A percentile compares a stretch with the other conserved stretches of the same genome.
These are phyloP conservation scores for Fraxinus excelsior DNA, from an alignment of 257 asterid genomes.

Conservation along the genomic window DNA sequence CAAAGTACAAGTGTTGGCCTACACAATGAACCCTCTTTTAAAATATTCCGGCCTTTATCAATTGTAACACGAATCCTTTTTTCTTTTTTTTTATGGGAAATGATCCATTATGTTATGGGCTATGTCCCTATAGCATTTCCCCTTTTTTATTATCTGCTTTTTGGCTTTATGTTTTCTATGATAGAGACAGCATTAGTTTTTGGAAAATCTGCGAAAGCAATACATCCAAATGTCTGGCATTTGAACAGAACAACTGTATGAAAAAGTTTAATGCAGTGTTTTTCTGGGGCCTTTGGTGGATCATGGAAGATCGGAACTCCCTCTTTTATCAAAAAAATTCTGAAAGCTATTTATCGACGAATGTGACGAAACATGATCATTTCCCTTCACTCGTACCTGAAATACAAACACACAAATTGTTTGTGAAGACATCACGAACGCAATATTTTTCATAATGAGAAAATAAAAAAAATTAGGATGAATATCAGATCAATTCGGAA, in stretches of 20 bases:
- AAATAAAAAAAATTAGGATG: too few relatives aligned
- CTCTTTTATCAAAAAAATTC: not conserved
- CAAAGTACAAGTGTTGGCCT: not conserved
- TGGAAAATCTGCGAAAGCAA: not conserved
- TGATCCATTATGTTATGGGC: too few relatives aligned
- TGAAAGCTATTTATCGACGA: not conserved
- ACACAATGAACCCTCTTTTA: not conserved
- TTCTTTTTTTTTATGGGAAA: not conserved
- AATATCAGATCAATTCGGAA: too few relatives aligned
- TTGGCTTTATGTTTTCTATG: not conserved
- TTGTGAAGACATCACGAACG: too few relatives aligned
- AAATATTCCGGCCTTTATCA: not conserved
- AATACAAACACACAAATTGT: too few relatives aligned
- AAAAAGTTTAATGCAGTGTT: not conserved
- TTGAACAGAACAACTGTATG: not conserved
- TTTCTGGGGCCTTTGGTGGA: not conserved
- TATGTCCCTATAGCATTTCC: too few relatives aligned
- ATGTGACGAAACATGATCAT: too few relatives aligned
- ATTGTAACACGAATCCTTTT: not conserved
- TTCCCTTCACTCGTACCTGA: too few relatives aligned
- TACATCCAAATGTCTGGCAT: constrained; percentile 3
- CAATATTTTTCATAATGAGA: too few relatives aligned
- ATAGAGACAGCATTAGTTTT: not conserved
- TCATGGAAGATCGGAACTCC: not conserved
- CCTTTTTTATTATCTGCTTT: not conserved